Percentiles rank a stretch among this genome's conserved stretches.
Conservation (phyloP, 1,284 basidiomycete genomes). For the Hypsizygus ulmarius region DNA sequence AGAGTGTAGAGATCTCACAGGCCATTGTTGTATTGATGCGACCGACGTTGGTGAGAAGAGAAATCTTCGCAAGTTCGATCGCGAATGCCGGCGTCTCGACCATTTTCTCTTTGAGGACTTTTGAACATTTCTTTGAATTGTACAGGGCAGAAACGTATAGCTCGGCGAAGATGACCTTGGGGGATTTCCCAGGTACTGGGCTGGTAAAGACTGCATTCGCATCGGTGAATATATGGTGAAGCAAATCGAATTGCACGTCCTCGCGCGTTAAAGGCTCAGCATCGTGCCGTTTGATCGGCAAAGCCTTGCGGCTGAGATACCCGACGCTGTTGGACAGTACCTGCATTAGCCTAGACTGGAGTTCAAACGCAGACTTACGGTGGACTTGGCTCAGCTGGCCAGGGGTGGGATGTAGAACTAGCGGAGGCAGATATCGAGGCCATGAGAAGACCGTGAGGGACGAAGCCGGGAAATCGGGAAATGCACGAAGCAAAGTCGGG, state of each 20-base stretch:
- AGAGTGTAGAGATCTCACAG: conserved; percentile 51
- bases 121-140: conserved; percentile 81
- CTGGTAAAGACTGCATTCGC: conserved; percentile 69
- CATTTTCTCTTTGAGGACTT: conserved; percentile 85
- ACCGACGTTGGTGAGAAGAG: conserved; percentile 88
- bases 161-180: conserved; percentile 75
- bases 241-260: conserved; percentile 85
- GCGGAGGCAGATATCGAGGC: conserved; percentile 35
- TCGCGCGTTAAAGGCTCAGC: conserved; percentile 74
- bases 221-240: conserved; percentile 76
- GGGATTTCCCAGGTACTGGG: conserved; percentile 40
- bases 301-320: conserved; percentile 66
- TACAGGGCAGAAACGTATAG: conserved; percentile 81
- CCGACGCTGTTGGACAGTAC: conserved; percentile 46
- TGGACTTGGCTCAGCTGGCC: conserved; percentile 45
- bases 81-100: conserved; percentile 76
- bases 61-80: conserved; percentile 80
- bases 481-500: conserved; percentile 29
- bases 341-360: conserved; percentile 5
- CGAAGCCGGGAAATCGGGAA: conserved; percentile 31
- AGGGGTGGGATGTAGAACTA: conserved; percentile 29
- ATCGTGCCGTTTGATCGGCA: conserved; percentile 76
- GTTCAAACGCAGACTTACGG: conserved; percentile 36
- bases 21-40: conserved; percentile 93
- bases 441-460: conserved; percentile 38